phyloP scores from a whole-genome alignment of 805 yeast species.

The Grigorovia transvaalensis region DNA sequence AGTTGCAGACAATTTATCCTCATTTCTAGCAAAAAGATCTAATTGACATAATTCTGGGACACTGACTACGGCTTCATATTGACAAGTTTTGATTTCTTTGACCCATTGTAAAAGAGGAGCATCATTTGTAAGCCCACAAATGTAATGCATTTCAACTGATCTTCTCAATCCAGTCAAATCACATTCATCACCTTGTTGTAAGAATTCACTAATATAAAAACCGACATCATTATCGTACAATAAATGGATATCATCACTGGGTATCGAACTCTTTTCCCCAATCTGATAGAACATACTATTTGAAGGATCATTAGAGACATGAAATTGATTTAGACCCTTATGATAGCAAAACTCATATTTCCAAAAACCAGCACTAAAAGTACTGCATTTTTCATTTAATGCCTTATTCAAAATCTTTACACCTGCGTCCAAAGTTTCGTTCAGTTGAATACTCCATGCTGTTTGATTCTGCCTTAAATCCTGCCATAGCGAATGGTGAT shows the following conservation, averaged over 20 bases:
- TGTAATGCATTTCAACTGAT: slow-evolving; percentile 43
- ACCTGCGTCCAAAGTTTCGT: slow-evolving; percentile 12
- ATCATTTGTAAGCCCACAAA: slow-evolving; percentile 34
- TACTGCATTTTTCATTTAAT: slow-evolving; percentile 17
- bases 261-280: background rate
- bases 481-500: slow-evolving; percentile 2
- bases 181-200: slow-evolving; percentile 48
- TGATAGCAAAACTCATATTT: slow-evolving; percentile 42
- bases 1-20: slow-evolving; percentile 15
- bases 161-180: slow-evolving; percentile 47
- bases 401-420: slow-evolving; percentile 10
- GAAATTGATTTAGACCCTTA: slow-evolving; percentile 40
- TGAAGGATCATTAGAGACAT: slow-evolving; percentile 11
- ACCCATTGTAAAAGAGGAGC: slow-evolving; percentile 29
- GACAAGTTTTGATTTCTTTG: slow-evolving; percentile 47
- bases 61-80: slow-evolving; percentile 41
- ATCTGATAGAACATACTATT: background rate
- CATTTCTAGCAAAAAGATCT: slow-evolving; percentile 21
- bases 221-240: slow-evolving; percentile 26
- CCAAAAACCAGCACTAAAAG: slow-evolving; percentile 39
- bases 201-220: slow-evolving; percentile 24
- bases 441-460: slow-evolving; percentile 8
- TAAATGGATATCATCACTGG: slow-evolving; percentile 22
- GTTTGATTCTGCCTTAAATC: slow-evolving; percentile 6
- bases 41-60: slow-evolving; percentile 41